Conservation (phyloP, 2,329 filamentous ascomycete genomes). For the Arthrobotrys megalospora region DNA sequence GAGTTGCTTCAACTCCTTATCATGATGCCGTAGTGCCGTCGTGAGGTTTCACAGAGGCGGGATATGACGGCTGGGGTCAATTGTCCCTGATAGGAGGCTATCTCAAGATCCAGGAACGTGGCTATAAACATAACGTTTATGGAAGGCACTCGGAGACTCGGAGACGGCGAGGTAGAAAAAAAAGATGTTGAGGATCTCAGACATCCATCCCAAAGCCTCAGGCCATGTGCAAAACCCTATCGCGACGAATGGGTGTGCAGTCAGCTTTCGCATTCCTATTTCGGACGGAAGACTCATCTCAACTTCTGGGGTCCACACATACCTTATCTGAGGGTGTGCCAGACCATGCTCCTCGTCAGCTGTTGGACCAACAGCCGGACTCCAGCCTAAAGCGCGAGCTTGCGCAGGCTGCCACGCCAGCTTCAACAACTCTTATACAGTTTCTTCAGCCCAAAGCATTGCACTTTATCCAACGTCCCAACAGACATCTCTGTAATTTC, state of each 20-base stretch:
- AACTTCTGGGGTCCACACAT: conserved; percentile 39
- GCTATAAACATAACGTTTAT: conserved; percentile 23
- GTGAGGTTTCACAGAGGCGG: conserved; percentile 20
- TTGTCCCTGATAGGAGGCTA: conserved; percentile 22
- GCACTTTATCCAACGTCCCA: conserved; percentile 44
- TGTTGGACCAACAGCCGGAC: conserved; percentile 36
- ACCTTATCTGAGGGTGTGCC: conserved; percentile 23
- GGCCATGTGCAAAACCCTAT: conserved; percentile 29
- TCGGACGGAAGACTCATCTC: conserved; percentile 38
- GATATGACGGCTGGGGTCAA: conserved; percentile 24
- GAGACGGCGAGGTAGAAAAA: conserved; percentile 27
- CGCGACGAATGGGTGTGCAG: conserved; percentile 14
- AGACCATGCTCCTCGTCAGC: conserved; percentile 23
- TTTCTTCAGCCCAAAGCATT: conserved; percentile 55
- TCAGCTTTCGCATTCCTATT: conserved; percentile 28
- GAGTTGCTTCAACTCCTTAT: conserved; percentile 34
- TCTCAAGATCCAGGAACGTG: conserved; percentile 17
- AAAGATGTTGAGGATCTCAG: conserved; percentile 23
- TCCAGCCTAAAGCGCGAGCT: conserved; percentile 20
- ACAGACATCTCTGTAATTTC: conserved; percentile 44
- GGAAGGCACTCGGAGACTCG: conserved; percentile 25
- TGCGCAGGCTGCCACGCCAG: conserved; percentile 25
- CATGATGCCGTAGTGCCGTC: conserved; percentile 25
- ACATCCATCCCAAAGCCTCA: conserved; percentile 22
- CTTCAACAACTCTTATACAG: conserved; percentile 53